Evolutionary conservation across 257 asterid species (phyloP), one percentile per base, ranked within the genome.

Genomic region (Penstemon davidsonii): DNA sequence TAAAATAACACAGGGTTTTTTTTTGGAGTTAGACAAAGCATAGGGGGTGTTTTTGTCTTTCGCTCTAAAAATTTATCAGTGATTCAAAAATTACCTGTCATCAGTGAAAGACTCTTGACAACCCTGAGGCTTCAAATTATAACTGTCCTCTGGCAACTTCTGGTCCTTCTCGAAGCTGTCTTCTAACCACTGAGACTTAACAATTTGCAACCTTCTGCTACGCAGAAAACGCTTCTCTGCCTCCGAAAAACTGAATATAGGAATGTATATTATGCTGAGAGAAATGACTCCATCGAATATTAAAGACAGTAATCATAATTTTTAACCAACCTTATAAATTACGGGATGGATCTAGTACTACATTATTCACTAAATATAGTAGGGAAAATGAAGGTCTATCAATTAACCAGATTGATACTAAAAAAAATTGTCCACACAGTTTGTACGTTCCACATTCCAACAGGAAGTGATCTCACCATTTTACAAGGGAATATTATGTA

Each of bases 121-220:
- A 62, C 63, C 73, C 56, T 33, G 59, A 51, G 92, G 92, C 78
- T 84, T 90, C 83, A 90, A 68, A 76, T 76, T 82, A 70, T 88
- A 93, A 62, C 71, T 68, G 61, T 79, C 85, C 86, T 88, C 97
- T 0, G 83, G 76, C 80, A 85, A 71, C 75, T 76, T 90, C 81
- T 74, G 84, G 53, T 82, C 70, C 81, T 69, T 79, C 72, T 80
- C 82, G 39, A 85, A 70, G 80, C 86, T 86, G 67, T 86, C 94
- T 54, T 88, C 99, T 84, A 93, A 75, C 99, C 96, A 93, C 59
- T 76, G 86, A 38, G 94, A 87, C 61, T 78, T 69, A 4, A 90
- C 92, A 58, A 93, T 76, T 47, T 85, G 90, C 80, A 90, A 77
- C 50, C 83, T 75, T 77, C 65, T 76, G 60, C 81, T 66, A 70